A percentile compares a stretch with the other conserved stretches of the same genome.
These are phyloP conservation scores for Boechera divaricarpa DNA, from an alignment of 345 rosid genomes.

Conservation along the genomic window DNA sequence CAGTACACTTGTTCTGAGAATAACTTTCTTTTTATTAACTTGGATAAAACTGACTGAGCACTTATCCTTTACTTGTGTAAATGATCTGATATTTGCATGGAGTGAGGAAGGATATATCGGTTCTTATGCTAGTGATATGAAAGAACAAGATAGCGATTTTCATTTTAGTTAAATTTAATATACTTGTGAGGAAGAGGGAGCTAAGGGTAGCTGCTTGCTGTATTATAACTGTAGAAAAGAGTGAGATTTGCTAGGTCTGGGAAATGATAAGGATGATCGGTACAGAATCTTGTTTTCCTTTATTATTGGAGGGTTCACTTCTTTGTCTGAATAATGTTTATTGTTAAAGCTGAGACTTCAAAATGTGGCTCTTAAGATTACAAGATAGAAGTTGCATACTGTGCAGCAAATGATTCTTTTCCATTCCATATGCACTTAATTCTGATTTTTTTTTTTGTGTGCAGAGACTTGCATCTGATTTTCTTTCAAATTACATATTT, in stretches of 20 bases:
- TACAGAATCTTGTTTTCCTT: background rate
- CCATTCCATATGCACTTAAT: background rate
- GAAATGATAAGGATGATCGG: background rate
- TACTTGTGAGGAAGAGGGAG: background rate
- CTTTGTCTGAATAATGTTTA: background rate
- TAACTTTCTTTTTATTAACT: background rate
- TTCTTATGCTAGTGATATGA: conserved; percentile 3
- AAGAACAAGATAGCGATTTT: conserved; percentile 6
- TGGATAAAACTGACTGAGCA: background rate
- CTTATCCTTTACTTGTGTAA: background rate
- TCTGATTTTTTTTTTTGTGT: conserved; percentile 19
- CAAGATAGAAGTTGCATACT: background rate
- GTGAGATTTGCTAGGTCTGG: conserved; percentile 3
- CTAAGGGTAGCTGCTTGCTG: background rate
- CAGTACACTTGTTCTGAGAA: conserved; percentile 1
- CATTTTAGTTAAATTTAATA: background rate
- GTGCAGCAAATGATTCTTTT: conserved; percentile 16
- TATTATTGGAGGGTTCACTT: background rate
- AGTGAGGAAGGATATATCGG: background rate
- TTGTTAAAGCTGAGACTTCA: conserved; percentile 1
- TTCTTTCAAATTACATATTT: conserved; percentile 77
- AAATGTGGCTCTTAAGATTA: background rate
- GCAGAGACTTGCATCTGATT: conserved; percentile 99
- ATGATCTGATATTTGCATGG: background rate
- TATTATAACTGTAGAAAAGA: background rate